Conservation (phyloP, 2,329 filamentous ascomycete species). For the Aureobasidium leucospermi region DNA sequence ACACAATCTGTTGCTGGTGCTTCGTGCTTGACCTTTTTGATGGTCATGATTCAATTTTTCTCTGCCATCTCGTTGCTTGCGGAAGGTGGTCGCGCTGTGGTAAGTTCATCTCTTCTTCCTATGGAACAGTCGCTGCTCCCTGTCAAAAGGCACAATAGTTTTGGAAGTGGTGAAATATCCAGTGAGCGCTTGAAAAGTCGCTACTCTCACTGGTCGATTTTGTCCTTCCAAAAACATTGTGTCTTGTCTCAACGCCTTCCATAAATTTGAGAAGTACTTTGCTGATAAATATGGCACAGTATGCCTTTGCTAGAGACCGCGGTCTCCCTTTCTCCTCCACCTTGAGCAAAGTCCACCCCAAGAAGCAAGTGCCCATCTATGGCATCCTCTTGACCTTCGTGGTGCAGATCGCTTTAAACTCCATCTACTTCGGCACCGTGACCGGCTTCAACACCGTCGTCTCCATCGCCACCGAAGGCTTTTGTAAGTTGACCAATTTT, state of each 20-base stretch:
- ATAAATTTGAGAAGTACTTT: neutral
- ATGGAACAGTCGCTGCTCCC: too few relatives aligned
- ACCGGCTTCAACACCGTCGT: constrained; percentile 28
- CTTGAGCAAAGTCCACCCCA: constrained; percentile 30
- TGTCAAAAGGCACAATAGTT: too few relatives aligned
- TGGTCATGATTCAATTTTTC: constrained; percentile 42
- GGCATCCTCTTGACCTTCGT: constrained; percentile 16
- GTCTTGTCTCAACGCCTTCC: neutral
- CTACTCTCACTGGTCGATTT: too few relatives aligned
- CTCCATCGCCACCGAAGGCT: constrained; percentile 50
- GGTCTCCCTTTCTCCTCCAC: constrained; percentile 46
- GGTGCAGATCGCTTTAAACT: constrained; percentile 17
- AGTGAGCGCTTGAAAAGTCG: too few relatives aligned
- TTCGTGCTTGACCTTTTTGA: constrained; percentile 39
- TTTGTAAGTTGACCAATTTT: constrained; percentile 34
- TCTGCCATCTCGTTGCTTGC: constrained; percentile 41
- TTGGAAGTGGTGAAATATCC: too few relatives aligned
- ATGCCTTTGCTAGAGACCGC: constrained; percentile 44
- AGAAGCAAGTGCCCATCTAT: constrained; percentile 14
- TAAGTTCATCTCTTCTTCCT: neutral
- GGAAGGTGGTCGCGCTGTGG: constrained; percentile 38
- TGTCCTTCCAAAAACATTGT: too few relatives aligned
- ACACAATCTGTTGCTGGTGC: constrained; percentile 39
- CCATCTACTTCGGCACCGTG: constrained; percentile 20
- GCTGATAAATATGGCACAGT: constrained; percentile 17